phyloP scores from a whole-genome alignment of 495 filamentous ascomycete genomes.

The Copromyces sp. region DNA sequence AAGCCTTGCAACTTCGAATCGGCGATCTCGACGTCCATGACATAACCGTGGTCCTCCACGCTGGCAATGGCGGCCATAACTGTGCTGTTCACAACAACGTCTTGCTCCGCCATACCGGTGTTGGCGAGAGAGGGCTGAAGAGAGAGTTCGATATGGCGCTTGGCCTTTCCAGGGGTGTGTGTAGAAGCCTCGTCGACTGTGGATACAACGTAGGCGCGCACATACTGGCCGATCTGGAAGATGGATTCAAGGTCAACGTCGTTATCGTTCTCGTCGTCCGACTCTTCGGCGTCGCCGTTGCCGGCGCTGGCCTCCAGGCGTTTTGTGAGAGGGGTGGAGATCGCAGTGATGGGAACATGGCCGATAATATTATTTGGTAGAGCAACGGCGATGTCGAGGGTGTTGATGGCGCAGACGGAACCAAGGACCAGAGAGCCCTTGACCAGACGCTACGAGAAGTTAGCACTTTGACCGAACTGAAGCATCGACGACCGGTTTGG shows the following conservation, averaged over 20 bases:
- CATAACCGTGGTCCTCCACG: constrained; percentile 86
- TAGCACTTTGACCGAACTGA: constrained; percentile 17
- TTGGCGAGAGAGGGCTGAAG: constrained; percentile 69
- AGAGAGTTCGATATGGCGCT: constrained; percentile 74
- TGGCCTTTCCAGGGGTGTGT: constrained; percentile 46
- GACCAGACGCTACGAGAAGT: constrained; percentile 55
- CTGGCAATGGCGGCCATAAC: constrained; percentile 82
- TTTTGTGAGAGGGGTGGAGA: constrained; percentile 53
- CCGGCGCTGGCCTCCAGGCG: constrained; percentile 53
- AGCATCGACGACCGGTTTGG: neutral
- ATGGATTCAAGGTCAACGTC: constrained; percentile 58
- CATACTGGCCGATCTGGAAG: constrained; percentile 79
- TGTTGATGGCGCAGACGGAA: constrained; percentile 71
- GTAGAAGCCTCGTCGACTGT: constrained; percentile 47
- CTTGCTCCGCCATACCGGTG: constrained; percentile 54
- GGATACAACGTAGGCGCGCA: constrained; percentile 75
- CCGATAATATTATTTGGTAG: constrained; percentile 89
- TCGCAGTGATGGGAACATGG: constrained; percentile 79
- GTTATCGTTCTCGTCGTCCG: constrained; percentile 37
- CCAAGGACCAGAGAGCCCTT: constrained; percentile 80
- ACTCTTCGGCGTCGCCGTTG: constrained; percentile 44
- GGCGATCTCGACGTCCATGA: constrained; percentile 82
- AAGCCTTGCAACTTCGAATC: constrained; percentile 64
- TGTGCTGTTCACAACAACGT: constrained; percentile 59
- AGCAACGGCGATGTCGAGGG: constrained; percentile 65